Percentiles rank a stretch among this genome's conserved stretches.
Conservation (phyloP, 2,329 filamentous ascomycete species). For the Zalaria sp. region DNA sequence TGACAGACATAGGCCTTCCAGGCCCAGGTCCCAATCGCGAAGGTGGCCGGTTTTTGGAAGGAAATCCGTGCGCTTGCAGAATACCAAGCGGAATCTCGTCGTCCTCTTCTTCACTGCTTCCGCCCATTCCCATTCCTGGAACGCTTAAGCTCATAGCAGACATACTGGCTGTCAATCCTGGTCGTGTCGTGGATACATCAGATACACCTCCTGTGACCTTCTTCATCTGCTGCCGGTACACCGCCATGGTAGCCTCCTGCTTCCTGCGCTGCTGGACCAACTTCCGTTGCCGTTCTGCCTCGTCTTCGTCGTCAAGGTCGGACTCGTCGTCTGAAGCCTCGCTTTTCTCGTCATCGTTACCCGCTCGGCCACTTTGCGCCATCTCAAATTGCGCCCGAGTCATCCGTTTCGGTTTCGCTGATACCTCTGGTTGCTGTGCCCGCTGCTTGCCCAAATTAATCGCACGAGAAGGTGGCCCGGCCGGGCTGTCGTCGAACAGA, state of each 20-base stretch:
- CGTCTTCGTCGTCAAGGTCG: slow-evolving; percentile 60
- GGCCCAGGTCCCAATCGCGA: slow-evolving; percentile 45
- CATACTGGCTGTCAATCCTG: slow-evolving; percentile 4
- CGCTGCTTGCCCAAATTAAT: slow-evolving; percentile 9
- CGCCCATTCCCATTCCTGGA: slow-evolving; percentile 8
- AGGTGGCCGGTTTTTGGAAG: slow-evolving; percentile 61
- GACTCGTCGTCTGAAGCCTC: slow-evolving; percentile 45
- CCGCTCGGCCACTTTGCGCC: slow-evolving; percentile 43
- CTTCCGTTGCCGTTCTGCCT: slow-evolving; percentile 59
- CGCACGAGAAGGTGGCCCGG: slow-evolving; percentile 17
- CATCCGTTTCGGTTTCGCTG: slow-evolving; percentile 57
- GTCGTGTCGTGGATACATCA: slow-evolving; percentile 16
- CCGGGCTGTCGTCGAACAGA: slow-evolving; percentile 18
- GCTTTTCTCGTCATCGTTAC: slow-evolving; percentile 19
- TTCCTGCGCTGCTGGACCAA: slow-evolving; percentile 65
- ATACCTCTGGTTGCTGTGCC: not conserved
- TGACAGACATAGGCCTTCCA: slow-evolving; percentile 29
- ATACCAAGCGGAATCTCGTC: slow-evolving; percentile 81
- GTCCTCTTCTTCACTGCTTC: slow-evolving; percentile 52
- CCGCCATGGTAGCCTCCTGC: slow-evolving; percentile 78
- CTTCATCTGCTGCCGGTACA: slow-evolving; percentile 93
- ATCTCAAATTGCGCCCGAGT: slow-evolving; percentile 75
- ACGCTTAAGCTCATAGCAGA: not conserved
- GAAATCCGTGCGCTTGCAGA: slow-evolving; percentile 78
- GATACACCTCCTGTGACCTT: slow-evolving; percentile 61